phyloP scores from a whole-genome alignment of 805 yeast genomes.

The Candida fluviatilis region DNA sequence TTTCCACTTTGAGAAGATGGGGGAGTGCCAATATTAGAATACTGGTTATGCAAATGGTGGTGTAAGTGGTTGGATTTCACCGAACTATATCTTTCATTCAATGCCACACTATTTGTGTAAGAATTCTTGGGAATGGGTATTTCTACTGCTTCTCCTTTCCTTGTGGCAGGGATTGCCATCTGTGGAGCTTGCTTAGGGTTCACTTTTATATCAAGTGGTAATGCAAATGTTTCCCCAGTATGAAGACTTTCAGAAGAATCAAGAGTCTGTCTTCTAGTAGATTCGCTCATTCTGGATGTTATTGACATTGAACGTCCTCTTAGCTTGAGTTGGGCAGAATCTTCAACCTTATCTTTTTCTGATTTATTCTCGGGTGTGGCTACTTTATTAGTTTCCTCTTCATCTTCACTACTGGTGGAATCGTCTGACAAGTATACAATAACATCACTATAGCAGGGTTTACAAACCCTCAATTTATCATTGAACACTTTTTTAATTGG shows the following conservation, averaged over 20 bases:
- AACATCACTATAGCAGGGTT: slow-evolving; percentile 69
- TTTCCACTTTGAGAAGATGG: not conserved
- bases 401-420: slow-evolving; percentile 33
- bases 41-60: slow-evolving; percentile 1
- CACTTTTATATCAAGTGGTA: slow-evolving; percentile 10
- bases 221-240: not conserved
- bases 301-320: slow-evolving; percentile 2
- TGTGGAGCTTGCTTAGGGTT: slow-evolving; percentile 32
- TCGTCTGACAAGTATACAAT: slow-evolving; percentile 69
- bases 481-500: slow-evolving; percentile 40
- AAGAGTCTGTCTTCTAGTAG: slow-evolving; percentile 3
- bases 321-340: slow-evolving; percentile 16
- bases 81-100: slow-evolving; percentile 1
- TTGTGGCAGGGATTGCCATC: slow-evolving; percentile 79
- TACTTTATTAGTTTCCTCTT: too few species aligned
- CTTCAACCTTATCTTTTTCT: slow-evolving; percentile 13
- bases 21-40: slow-evolving; percentile 1
- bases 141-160: slow-evolving; percentile 76
- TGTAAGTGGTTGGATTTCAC: not conserved
- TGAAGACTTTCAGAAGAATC: slow-evolving; percentile 1
- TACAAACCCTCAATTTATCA: slow-evolving; percentile 75
- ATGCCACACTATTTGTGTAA: slow-evolving; percentile 12
- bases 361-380: not conserved
- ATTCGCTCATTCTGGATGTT: not conserved
- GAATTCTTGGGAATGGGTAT: slow-evolving; percentile 43